Evolutionary conservation across 2,329 filamentous ascomycete genomes (phyloP), one percentile per base, ranked within the genome.

Genomic region (Sarocladiaceae sp.): DNA sequence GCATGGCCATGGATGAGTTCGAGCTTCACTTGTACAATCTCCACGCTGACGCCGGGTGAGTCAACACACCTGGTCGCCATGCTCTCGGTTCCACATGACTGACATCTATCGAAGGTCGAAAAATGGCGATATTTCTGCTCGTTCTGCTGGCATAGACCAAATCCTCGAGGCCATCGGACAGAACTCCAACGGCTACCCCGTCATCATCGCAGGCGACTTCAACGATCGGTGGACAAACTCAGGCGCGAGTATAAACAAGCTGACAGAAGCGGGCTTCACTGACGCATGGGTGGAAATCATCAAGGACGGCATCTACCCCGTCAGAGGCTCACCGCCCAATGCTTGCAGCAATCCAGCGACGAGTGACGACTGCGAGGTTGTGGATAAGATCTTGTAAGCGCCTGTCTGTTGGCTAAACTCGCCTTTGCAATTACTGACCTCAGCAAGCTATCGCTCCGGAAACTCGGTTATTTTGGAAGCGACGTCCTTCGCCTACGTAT

Each of bases 1-100:
- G 79, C 11, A 59, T 74, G 32, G 61, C 67, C 16, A 51, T 83
- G 12, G 69, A 67, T 27, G 72, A 72, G 13, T 69, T 78, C 6
- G 81, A 74, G 48, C 60, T 82, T 19, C 81, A 85, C 56, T 64
- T 76, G 6, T 84, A 84, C 65, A 85, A 85, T 56, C 54, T 85
- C 6, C 82, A 85, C 57, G 65, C 80, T 1, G 82, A 85, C 56
- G 82, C 82, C 15, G 80, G 57, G 55, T 56, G 45, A 3, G 53
- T 47, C 24, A 19, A 7, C 16, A 20, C 10, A 19, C 18, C 13
- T 37, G 23, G 27, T 27, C 21, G 4, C 7, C 4, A 31, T 12
- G 24, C 15, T 27, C 6, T 19, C 6, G 6, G 6, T 12, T 29
- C 12, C 13, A 10, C n/a, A 9, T 2, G 9, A 29, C 26, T 29